Conservation (phyloP, 192 early-diverging fungal species). For the Lunasporangiospora selenospora region DNA sequence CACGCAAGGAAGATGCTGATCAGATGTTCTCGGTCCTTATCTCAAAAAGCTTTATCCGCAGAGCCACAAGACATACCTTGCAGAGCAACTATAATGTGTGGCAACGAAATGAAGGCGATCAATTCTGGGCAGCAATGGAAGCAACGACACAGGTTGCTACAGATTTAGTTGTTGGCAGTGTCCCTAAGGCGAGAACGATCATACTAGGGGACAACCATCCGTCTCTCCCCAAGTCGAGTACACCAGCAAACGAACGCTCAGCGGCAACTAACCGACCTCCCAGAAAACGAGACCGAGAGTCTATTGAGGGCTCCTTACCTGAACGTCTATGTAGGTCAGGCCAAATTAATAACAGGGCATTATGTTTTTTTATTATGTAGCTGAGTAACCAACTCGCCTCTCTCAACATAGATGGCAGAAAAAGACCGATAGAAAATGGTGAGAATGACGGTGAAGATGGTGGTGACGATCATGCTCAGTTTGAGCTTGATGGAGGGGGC, state of each 20-base stretch:
- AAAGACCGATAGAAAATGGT: conserved; percentile 6
- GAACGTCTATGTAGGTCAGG: conserved; percentile 1
- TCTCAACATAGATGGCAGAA: not conserved
- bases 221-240: not conserved
- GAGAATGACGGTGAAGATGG: not conserved
- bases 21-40: not conserved
- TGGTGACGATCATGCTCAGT: not conserved
- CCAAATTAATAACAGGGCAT: conserved; percentile 1
- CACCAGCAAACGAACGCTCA: no score
- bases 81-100: conserved; percentile 4
- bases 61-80: conserved; percentile 5
- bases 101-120: not conserved
- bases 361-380: not conserved
- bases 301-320: not conserved
- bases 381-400: not conserved
- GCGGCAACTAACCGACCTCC: not conserved
- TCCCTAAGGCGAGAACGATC: conserved; percentile 1
- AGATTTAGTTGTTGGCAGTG: conserved; percentile 7
- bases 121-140: conserved; percentile 6
- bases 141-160: conserved; percentile 1
- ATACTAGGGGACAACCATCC: conserved; percentile 5
- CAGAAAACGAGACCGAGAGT: conserved; percentile 7
- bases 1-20: conserved; percentile 1
- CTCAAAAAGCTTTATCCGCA: conserved; percentile 6
- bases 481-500: not conserved